Percentiles rank a stretch among this genome's conserved stretches.
Evolutionary conservation across 1,284 basidiomycete species (phyloP).

Genomic region (Schizophyllum commune): DNA sequence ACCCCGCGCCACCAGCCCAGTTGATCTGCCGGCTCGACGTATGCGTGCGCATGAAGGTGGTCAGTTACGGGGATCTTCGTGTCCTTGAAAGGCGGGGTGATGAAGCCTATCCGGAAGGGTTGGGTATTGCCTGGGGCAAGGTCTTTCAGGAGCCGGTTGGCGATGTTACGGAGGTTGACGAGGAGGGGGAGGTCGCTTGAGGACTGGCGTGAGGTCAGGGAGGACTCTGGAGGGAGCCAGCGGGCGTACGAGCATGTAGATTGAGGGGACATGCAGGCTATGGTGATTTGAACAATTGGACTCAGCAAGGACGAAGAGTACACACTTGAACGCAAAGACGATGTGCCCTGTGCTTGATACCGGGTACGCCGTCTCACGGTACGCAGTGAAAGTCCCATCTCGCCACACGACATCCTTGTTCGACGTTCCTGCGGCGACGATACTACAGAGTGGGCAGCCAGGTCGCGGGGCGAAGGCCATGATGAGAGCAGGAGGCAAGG

Average conservation of each 20-base stretch:
- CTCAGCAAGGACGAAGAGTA: too few relatives aligned
- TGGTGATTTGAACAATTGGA: conserved; percentile 7
- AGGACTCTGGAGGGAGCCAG: not conserved
- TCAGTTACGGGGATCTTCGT: conserved; percentile 69
- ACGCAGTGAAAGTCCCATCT: conserved; percentile 68
- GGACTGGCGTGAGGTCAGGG: conserved; percentile 35
- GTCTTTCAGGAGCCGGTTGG: conserved; percentile 45
- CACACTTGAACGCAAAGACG: conserved; percentile 68
- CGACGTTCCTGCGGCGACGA: conserved; percentile 42
- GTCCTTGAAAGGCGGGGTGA: conserved; percentile 66
- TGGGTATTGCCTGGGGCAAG: conserved; percentile 25
- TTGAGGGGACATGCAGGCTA: conserved; percentile 68
- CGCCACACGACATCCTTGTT: conserved; percentile 58
- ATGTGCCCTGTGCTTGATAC: conserved; percentile 65
- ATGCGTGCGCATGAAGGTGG: conserved; percentile 70
- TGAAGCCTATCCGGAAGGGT: conserved; percentile 61
- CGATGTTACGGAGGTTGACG: conserved; percentile 51
- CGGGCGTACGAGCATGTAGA: conserved; percentile 58
- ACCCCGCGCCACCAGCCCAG: conserved; percentile 67
- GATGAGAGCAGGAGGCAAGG: conserved; percentile 1
- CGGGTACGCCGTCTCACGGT: conserved; percentile 58
- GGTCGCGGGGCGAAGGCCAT: conserved; percentile 54
- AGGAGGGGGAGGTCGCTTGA: conserved; percentile 68
- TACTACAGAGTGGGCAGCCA: conserved; percentile 70
- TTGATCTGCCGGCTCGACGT: conserved; percentile 52